phyloP scores from a whole-genome alignment of 768 basidiomycete species.

The Macrolepiota dolichaula region DNA sequence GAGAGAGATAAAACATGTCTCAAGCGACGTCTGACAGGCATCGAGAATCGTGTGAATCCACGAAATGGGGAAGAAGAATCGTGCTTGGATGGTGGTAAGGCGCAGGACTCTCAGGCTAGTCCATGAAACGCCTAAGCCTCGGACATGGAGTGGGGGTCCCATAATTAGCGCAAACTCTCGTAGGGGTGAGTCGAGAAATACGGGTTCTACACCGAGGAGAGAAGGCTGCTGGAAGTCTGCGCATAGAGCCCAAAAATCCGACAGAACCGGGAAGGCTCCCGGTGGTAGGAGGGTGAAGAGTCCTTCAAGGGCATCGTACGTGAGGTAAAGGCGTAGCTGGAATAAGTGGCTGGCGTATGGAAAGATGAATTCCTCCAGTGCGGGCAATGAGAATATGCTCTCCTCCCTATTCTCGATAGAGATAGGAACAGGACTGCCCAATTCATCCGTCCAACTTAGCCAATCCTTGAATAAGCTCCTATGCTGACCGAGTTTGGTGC shows the following conservation, averaged over 20 bases:
- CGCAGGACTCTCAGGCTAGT: constrained; percentile 3
- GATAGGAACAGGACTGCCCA: neutral
- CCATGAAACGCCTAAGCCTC: constrained; percentile 9
- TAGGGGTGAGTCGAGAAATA: constrained; percentile 1
- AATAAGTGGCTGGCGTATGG: neutral
- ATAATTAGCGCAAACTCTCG: neutral
- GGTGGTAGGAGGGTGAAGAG: neutral
- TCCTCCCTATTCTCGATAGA: constrained; percentile 9
- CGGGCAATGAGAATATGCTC: neutral
- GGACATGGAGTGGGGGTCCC: constrained; percentile 5
- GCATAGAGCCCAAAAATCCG: constrained; percentile 3
- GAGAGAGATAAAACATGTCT: constrained; percentile 8
- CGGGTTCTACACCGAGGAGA: neutral
- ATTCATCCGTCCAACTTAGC: neutral
- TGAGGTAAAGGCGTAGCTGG: constrained; percentile 3
- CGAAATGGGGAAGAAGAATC: constrained; percentile 11
- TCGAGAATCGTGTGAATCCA: constrained; percentile 9
- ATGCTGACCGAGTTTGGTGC: neutral
- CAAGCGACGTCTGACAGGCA: neutral
- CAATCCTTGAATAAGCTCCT: constrained; percentile 1
- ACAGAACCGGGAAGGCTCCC: neutral
- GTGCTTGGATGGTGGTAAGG: neutral
- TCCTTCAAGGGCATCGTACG: constrained; percentile 6
- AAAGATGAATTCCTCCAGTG: constrained; percentile 6
- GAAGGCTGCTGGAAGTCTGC: constrained; percentile 5